Evolutionary conservation across 176 grass and related monocot species (phyloP), one percentile per base, ranked within the genome.

Genomic region (Microstegium vimineum): DNA sequence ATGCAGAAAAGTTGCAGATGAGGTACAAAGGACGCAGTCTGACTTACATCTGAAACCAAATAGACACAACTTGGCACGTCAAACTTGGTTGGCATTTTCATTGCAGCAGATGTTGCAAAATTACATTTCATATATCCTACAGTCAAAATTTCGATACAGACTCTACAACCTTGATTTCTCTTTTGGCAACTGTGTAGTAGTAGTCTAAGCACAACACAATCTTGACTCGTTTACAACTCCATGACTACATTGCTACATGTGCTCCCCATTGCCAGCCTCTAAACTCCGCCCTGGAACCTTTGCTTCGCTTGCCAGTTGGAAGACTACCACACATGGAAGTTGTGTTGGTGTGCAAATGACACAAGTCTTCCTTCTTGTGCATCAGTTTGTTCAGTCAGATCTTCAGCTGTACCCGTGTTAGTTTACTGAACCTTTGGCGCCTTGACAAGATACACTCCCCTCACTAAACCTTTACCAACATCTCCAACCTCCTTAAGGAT

Each of bases 381-480:
- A 63, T 57, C 66, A 57, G 33, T 34, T 57, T 40, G 7, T 33
- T 17, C 6, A 0, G 22, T 20, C 11, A 79, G 60, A 60, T 46
- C 40, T 80, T 89, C 52, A 33, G 10, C 8, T 71, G 36, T 38
- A 52, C 35, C 5, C 61, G 4, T 26, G 12, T 26, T 11, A 17
- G 64, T 16, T 76, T 86, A 69, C 73, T 66, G 45, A 70, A 90
- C 31, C 85, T 84, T 95, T 43, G 90, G 95, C 61, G 74, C 75
- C 83, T 95, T 98, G 41, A 98, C 66, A 65, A 98, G 96, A 86
- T 90, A 68, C 6, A 98, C 91, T 82, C 93, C 89, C 89, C 87
- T 93, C 49, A 93, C 93, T 34, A 98, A 83, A 76, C 96, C 96
- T 64, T 98, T 95, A 36, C 96, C 96, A 57, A 93, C 62, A 69